Evolutionary conservation across 2,329 filamentous ascomycete genomes (phyloP), one percentile per base, ranked within the genome.

Genomic region (Fusarium graminum): DNA sequence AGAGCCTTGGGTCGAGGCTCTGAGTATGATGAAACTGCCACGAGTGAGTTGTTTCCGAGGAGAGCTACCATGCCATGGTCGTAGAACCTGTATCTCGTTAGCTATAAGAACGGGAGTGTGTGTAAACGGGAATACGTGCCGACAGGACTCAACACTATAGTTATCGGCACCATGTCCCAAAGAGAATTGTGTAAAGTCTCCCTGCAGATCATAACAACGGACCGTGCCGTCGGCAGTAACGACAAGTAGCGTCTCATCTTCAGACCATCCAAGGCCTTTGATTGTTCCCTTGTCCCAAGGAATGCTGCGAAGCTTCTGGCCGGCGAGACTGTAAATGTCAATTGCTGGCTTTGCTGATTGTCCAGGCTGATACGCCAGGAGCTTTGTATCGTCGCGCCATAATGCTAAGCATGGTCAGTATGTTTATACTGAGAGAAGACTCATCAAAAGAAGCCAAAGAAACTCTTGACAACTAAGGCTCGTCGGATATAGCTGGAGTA

Each of bases 151-250:
- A 19, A 99, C 94, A 26, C 94, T 92, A 73, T 90, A 88, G 68
- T 97, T 92, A 72, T 98, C 95, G 25, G 94, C 90, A 25, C 92
- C 92, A 77, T 96, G 90, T 52, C 94, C 95, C 0, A 99, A 83
- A 2, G 92, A 94, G 78, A 98, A 99, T 59, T 97, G 94, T 16
- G 90, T 92, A 75, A 99, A 99, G 75, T 98, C 94, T 64, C 91
- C 92, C 76, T 97, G 92, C n/a, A 99, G 81, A 74, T 95, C 92
- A 76, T 93, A 97, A 77, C 93, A 95, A 61, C 94, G 86, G 41
- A 98, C 94, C 2, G 89, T 94, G 25, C 95, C 95, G 74, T 99
- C 94, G 52, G 91, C 87, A 11, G 93, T 92, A 50, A 98, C 89
- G 0, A 97, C 91, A 6, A 99, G 82, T 44, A 99, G 85, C 75